A percentile compares a stretch with the other conserved stretches of the same genome.
phyloP scores from a whole-genome alignment of 2,329 filamentous ascomycete species.

The Fusarium praegraminearum region DNA sequence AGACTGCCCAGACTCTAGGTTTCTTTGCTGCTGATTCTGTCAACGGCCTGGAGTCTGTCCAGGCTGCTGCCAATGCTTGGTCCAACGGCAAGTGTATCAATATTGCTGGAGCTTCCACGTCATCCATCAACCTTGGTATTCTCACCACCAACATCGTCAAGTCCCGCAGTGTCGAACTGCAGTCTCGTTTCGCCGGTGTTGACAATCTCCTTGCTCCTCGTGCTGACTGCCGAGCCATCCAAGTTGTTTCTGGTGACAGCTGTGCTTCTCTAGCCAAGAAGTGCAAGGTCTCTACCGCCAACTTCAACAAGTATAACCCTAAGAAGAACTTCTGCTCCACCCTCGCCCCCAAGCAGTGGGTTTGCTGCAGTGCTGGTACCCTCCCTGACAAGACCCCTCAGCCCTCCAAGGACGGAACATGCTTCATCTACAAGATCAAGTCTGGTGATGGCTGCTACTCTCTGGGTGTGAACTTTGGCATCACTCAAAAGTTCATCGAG shows the following conservation, averaged over 20 bases:
- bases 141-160: slow-evolving; percentile 30
- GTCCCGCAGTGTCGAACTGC: slow-evolving; percentile 30
- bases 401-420: slow-evolving; percentile 53
- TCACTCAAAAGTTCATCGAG: slow-evolving; percentile 55
- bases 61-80: slow-evolving; percentile 39
- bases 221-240: slow-evolving; percentile 41
- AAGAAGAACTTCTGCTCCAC: slow-evolving; percentile 50
- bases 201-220: slow-evolving; percentile 34
- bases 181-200: slow-evolving; percentile 32
- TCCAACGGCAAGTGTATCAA: slow-evolving; percentile 38
- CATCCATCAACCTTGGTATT: slow-evolving; percentile 32
- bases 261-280: slow-evolving; percentile 53
- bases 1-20: slow-evolving; percentile 37
- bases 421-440: slow-evolving; percentile 50
- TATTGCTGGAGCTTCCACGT: slow-evolving; percentile 10
- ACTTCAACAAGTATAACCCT: slow-evolving; percentile 57
- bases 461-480: slow-evolving; percentile 49
- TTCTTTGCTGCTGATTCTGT: slow-evolving; percentile 39
- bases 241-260: slow-evolving; percentile 53
- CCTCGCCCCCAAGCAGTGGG: slow-evolving; percentile 50
- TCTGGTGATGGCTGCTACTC: slow-evolving; percentile 50
- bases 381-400: slow-evolving; percentile 52
- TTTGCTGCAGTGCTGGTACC: slow-evolving; percentile 54
- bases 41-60: slow-evolving; percentile 23
- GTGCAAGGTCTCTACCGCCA: slow-evolving; percentile 54